Percentiles rank a stretch among this genome's conserved stretches.
Conservation (phyloP, 208 protist genomes). For the Leishmania tropica region DNA sequence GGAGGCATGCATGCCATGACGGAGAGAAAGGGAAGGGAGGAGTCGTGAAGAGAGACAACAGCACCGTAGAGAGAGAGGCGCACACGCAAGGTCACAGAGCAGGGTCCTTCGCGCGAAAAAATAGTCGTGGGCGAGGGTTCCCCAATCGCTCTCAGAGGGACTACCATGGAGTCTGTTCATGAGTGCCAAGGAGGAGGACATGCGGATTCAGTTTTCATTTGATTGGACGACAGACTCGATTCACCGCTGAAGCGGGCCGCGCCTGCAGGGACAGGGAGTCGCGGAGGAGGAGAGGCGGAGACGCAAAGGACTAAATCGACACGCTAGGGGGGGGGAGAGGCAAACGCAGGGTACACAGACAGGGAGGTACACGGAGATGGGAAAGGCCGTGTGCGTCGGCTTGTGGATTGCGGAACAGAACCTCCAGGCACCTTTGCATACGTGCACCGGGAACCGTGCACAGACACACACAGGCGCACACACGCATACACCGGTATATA, state of each 20-base stretch:
- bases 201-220: neutral
- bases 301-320: neutral
- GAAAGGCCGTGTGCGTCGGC: neutral
- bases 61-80: neutral
- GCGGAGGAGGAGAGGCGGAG: neutral
- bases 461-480: too few relatives aligned
- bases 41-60: neutral
- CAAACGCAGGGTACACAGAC: too few relatives aligned
- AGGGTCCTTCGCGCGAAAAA: neutral
- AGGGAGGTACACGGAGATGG: neutral
- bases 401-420: neutral
- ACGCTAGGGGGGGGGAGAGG: neutral
- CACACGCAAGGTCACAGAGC: neutral
- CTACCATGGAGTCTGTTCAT: neutral
- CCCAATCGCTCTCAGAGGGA: neutral
- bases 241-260: neutral
- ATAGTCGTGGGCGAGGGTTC: neutral
- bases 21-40: neutral
- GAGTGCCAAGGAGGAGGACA: neutral
- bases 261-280: neutral
- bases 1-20: neutral
- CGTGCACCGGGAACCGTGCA: too few relatives aligned
- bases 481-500: too few relatives aligned
- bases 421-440: neutral
- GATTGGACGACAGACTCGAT: neutral